Evolutionary conservation across 345 rosid genomes (phyloP).

Genomic region (Cardamine resedifolia): DNA sequence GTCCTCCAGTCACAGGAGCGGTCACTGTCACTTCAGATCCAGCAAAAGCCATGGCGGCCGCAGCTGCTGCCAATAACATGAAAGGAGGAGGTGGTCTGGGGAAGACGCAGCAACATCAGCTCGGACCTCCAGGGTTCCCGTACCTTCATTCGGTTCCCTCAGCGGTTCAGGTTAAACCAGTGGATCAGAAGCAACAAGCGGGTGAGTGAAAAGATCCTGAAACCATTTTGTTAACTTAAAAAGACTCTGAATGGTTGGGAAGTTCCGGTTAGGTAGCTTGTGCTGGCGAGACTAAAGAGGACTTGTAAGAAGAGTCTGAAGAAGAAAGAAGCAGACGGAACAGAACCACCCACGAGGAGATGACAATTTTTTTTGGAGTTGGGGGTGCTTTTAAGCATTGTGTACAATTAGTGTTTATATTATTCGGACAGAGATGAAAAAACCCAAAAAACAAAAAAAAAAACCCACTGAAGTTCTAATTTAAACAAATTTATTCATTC

Average conservation of each 20-base stretch:
- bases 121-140: conserved; percentile 59
- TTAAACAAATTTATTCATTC: conserved; percentile 24
- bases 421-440: conserved; percentile 30
- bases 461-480: conserved; percentile 24
- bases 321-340: conserved; percentile 20
- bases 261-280: conserved; percentile 34
- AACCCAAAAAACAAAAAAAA: not conserved
- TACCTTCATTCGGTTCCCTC: conserved; percentile 55
- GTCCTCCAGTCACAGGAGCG: conserved; percentile 46
- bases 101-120: conserved; percentile 56
- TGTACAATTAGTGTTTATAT: conserved; percentile 43
- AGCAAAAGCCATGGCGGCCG: conserved; percentile 61
- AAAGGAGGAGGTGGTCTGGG: conserved; percentile 70
- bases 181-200: conserved; percentile 85
- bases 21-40: conserved; percentile 59
- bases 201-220: conserved; percentile 59
- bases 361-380: conserved; percentile 31
- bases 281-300: conserved; percentile 28
- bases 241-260: conserved; percentile 27
- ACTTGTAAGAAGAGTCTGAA: not conserved
- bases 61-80: conserved; percentile 52
- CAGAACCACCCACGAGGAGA: not conserved
- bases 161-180: conserved; percentile 74
- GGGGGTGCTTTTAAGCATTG: conserved; percentile 32
- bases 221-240: not conserved